A percentile compares a stretch with the other conserved stretches of the same genome.
Conservation (phyloP, 139 green algal species). For the Coccomyxa sp. region DNA sequence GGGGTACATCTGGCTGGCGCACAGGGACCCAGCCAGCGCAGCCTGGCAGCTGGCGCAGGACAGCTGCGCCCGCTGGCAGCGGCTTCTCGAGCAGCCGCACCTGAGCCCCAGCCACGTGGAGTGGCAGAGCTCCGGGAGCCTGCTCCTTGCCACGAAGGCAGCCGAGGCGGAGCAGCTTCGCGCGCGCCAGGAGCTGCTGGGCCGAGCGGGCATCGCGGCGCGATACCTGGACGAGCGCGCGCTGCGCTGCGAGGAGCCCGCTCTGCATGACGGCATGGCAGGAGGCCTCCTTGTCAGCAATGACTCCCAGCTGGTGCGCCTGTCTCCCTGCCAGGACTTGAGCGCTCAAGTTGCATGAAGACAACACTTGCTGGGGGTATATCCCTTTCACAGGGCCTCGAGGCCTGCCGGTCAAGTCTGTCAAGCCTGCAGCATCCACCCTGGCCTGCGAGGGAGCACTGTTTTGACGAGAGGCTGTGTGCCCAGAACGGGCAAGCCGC, state of each 20-base stretch:
- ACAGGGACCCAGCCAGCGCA: conserved; percentile 32
- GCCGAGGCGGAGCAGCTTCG: conserved; percentile 38
- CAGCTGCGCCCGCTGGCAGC: conserved; percentile 50
- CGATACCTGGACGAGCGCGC: conserved; percentile 6
- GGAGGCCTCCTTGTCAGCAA: conserved; percentile 29
- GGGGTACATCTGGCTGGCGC: conserved; percentile 71
- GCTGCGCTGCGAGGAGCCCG: conserved; percentile 35
- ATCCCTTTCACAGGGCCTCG: too few species aligned
- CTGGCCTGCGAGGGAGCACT: too few species aligned
- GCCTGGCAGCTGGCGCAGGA: conserved; percentile 43
- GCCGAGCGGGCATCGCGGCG: conserved; percentile 17
- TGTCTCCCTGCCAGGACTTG: too few species aligned
- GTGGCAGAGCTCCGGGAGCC: conserved; percentile 42
- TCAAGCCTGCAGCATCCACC: too few species aligned
- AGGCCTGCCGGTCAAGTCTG: too few species aligned
- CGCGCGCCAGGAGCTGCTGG: conserved; percentile 25
- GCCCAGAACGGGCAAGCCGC: too few species aligned
- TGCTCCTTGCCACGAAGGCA: conserved; percentile 45
- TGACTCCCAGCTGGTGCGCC: conserved; percentile 46
- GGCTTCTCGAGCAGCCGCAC: neutral
- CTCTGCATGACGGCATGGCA: conserved; percentile 17
- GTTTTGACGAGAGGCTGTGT: too few species aligned
- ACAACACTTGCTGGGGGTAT: too few species aligned
- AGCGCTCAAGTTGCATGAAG: too few species aligned
- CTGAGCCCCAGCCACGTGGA: neutral